Percentiles rank a stretch among this genome's conserved stretches.
phyloP scores from a whole-genome alignment of 2,329 filamentous ascomycete genomes.

The Kalmusia sp. region DNA sequence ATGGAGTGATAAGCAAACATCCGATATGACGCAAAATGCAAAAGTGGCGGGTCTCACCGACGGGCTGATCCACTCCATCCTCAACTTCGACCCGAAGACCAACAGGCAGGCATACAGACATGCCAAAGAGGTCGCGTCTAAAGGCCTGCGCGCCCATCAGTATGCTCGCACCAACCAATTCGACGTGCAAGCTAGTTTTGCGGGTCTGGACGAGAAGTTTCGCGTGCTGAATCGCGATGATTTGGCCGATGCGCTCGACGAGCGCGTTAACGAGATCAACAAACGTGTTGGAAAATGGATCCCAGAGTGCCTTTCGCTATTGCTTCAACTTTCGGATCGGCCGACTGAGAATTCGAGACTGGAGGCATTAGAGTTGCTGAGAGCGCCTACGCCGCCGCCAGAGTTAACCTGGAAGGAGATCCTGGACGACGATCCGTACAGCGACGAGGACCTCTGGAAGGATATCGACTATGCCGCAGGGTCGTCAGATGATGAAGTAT shows the following conservation, averaged over 20 bases:
- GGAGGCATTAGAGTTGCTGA: slow-evolving; percentile 66
- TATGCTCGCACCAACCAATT: slow-evolving; percentile 58
- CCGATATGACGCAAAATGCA: slow-evolving; percentile 73
- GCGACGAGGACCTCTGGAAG: slow-evolving; percentile 73
- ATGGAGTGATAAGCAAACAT: neutral
- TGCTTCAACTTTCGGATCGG: slow-evolving; percentile 82
- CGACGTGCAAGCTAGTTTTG: slow-evolving; percentile 49
- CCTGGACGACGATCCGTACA: slow-evolving; percentile 76
- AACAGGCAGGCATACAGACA: slow-evolving; percentile 45
- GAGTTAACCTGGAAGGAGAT: slow-evolving; percentile 81
- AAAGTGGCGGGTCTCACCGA: slow-evolving; percentile 70
- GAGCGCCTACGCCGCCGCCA: slow-evolving; percentile 54
- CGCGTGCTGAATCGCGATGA: slow-evolving; percentile 79
- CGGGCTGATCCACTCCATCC: slow-evolving; percentile 72
- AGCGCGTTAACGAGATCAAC: slow-evolving; percentile 66
- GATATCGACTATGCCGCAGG: slow-evolving; percentile 70
- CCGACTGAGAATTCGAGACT: slow-evolving; percentile 75
- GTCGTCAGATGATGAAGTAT: slow-evolving; percentile 67
- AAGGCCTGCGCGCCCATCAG: slow-evolving; percentile 49
- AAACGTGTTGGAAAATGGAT: slow-evolving; percentile 67
- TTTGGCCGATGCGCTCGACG: slow-evolving; percentile 72
- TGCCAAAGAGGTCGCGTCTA: slow-evolving; percentile 48
- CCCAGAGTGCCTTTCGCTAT: slow-evolving; percentile 79
- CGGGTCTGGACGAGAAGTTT: slow-evolving; percentile 81
- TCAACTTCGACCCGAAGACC: slow-evolving; percentile 53